These are phyloP conservation scores for Rosa hybrid DNA, from an alignment of 331 rosid species.

Conservation along the genomic window DNA sequence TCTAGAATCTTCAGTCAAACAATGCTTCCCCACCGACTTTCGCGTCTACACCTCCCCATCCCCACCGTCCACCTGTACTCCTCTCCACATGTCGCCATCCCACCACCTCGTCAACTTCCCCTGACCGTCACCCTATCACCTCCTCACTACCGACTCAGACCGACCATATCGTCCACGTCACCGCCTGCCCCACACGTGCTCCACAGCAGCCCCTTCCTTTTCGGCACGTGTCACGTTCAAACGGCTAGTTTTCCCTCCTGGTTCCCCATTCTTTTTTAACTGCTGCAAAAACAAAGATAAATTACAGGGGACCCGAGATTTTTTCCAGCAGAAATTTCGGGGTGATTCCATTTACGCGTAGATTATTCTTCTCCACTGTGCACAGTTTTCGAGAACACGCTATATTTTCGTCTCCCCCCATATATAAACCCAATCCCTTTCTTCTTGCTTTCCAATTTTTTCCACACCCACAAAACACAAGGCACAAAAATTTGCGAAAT, in stretches of 20 bases:
- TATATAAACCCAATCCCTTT: constrained; percentile 16
- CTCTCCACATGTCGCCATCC: background rate
- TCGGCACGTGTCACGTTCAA: constrained; percentile 55
- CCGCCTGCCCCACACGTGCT: constrained; percentile 19
- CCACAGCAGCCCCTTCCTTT: background rate
- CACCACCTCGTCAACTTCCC: no score
- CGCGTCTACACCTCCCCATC: background rate
- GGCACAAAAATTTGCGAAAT: background rate
- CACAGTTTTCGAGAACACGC: constrained; percentile 8
- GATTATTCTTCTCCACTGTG: constrained; percentile 1
- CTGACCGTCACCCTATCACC: background rate
- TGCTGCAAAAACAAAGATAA: constrained; percentile 30
- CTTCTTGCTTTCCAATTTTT: constrained; percentile 19
- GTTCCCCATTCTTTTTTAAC: constrained; percentile 33
- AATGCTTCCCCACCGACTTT: background rate
- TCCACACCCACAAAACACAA: background rate
- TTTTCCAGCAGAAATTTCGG: constrained; percentile 48
- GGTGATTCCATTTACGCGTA: constrained; percentile 40
- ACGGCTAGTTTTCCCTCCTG: constrained; percentile 74
- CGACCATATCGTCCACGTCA: constrained; percentile 69
- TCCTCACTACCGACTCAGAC: constrained; percentile 26
- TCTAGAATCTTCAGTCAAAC: constrained; percentile 13
- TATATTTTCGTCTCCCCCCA: background rate
- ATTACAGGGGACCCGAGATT: background rate
- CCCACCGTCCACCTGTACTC: background rate